phyloP scores from a whole-genome alignment of 768 basidiomycete genomes.

The Chalciporus piperatus region DNA sequence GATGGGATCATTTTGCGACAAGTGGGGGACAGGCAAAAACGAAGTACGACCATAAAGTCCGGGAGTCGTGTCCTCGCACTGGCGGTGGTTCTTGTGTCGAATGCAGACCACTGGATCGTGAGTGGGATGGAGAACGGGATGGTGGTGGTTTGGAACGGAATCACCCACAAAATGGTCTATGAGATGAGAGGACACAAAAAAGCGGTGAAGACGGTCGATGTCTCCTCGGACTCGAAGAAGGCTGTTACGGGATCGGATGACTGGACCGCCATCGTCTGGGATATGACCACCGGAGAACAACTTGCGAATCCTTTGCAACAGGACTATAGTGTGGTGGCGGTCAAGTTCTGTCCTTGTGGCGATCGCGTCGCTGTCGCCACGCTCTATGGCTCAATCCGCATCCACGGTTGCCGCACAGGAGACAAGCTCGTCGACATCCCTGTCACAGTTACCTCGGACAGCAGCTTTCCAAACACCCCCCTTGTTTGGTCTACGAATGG shows the following conservation, averaged over 20 bases:
- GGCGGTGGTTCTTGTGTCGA: no score
- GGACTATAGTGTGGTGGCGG: slow-evolving; percentile 17
- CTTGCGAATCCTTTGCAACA: slow-evolving; percentile 1
- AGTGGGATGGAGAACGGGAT: no score
- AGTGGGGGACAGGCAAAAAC: no score
- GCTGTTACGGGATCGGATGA: slow-evolving; percentile 17
- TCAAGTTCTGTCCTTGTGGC: slow-evolving; percentile 20
- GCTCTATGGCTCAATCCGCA: slow-evolving; percentile 19
- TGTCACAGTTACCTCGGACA: slow-evolving; percentile 7
- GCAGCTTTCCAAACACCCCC: neutral
- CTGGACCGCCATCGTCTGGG: slow-evolving; percentile 12
- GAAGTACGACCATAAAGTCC: no score
- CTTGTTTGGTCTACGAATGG: slow-evolving; percentile 11
- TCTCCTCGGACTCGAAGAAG: slow-evolving; percentile 19
- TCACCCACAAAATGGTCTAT: no score
- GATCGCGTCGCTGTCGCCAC: slow-evolving; percentile 17
- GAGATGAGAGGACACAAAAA: neutral
- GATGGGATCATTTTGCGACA: no score
- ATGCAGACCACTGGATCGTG: no score
- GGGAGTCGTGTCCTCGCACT: no score
- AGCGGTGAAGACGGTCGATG: slow-evolving; percentile 13
- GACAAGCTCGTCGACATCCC: slow-evolving; percentile 18
- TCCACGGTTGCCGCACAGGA: slow-evolving; percentile 4
- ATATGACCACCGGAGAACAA: slow-evolving; percentile 11
- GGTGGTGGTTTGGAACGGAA: no score